Conservation (phyloP, 768 basidiomycete species). For the Calvatia gigantea region DNA sequence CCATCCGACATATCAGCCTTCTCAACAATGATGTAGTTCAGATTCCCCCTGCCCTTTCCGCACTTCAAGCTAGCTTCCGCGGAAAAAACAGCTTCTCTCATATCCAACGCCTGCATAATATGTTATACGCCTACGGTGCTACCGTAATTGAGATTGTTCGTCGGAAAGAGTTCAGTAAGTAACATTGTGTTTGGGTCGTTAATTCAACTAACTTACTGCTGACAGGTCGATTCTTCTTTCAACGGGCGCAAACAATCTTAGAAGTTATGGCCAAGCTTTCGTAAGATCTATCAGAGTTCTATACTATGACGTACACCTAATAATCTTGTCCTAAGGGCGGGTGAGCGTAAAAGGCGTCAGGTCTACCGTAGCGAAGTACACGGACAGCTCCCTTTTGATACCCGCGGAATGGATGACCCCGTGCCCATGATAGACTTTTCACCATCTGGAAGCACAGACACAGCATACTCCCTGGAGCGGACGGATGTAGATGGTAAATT, state of each 20-base stretch:
- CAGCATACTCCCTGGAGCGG: constrained; percentile 63
- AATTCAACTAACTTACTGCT: not conserved
- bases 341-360: constrained; percentile 79
- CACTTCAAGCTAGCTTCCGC: constrained; percentile 72
- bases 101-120: constrained; percentile 81
- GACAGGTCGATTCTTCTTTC: constrained; percentile 74
- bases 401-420: constrained; percentile 75
- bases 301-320: not conserved
- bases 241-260: constrained; percentile 74
- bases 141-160: constrained; percentile 89
- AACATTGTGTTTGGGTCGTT: not conserved
- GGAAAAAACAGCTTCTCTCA: constrained; percentile 84
- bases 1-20: constrained; percentile 71
- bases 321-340: constrained; percentile 39
- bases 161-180: constrained; percentile 83
- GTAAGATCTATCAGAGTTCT: constrained; percentile 41
- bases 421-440: constrained; percentile 81
- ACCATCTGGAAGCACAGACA: constrained; percentile 60
- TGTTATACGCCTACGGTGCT: constrained; percentile 90
- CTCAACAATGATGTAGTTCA: constrained; percentile 81
- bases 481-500: constrained; percentile 68
- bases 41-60: constrained; percentile 60
- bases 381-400: constrained; percentile 85
- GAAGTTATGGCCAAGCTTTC: constrained; percentile 87
- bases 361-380: constrained; percentile 83